Evolutionary conservation across 2,329 filamentous ascomycete species (phyloP).

Genomic region (Teratosphaeria epicoccoides): DNA sequence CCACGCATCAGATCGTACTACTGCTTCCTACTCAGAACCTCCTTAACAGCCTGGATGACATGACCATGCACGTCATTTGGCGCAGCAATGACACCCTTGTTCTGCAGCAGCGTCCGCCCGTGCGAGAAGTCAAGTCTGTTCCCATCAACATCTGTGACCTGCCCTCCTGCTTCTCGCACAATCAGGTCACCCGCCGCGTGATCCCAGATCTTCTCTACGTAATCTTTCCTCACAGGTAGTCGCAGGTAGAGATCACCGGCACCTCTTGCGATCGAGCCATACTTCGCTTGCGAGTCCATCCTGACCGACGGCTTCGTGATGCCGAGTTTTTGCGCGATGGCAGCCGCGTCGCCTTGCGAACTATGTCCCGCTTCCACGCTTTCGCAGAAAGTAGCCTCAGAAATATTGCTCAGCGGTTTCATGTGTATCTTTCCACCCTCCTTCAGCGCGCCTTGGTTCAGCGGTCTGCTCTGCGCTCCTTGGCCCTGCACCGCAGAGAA

Average conservation of each 20-base stretch:
- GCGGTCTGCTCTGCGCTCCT: constrained; percentile 69
- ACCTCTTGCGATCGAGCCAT: constrained; percentile 85
- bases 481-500: constrained; percentile 73
- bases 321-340: constrained; percentile 72
- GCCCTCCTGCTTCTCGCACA: constrained; percentile 83
- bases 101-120: constrained; percentile 74
- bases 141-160: constrained; percentile 82
- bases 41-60: constrained; percentile 73
- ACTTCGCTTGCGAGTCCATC: constrained; percentile 98
- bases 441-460: constrained; percentile 47
- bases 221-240: constrained; percentile 71
- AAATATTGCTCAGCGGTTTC: constrained; percentile 63
- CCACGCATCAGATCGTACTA: not conserved
- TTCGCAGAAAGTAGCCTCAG: constrained; percentile 86
- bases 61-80: constrained; percentile 62
- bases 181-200: constrained; percentile 92
- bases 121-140: constrained; percentile 75
- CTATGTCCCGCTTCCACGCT: constrained; percentile 91
- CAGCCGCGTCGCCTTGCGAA: constrained; percentile 74
- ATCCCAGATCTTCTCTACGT: constrained; percentile 99
- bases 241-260: constrained; percentile 91
- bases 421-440: constrained; percentile 60
- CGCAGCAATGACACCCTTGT: constrained; percentile 89
- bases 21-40: constrained; percentile 48
- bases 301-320: constrained; percentile 84